Conservation (phyloP, 2,329 filamentous ascomycete genomes). For the Cladosporium phlei region DNA sequence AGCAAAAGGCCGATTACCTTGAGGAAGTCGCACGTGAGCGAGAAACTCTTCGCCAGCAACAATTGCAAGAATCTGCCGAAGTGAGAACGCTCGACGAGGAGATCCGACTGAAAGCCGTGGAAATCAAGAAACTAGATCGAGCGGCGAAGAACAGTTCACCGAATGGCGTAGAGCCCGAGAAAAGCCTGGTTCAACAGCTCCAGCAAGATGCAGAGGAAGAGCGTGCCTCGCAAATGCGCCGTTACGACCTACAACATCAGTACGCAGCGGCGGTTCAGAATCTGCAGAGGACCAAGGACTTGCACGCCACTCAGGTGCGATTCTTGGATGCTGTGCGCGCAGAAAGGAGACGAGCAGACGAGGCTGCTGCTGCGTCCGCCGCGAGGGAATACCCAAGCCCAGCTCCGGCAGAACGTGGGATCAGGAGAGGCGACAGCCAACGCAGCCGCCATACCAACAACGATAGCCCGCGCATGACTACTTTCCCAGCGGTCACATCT, state of each 20-base stretch:
- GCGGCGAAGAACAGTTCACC: constrained; percentile 53
- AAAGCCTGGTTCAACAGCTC: constrained; percentile 31
- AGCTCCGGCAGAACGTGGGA: constrained; percentile 20
- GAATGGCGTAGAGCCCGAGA: constrained; percentile 22
- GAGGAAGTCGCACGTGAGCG: constrained; percentile 37
- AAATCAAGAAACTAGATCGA: constrained; percentile 69
- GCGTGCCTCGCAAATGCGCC: constrained; percentile 34
- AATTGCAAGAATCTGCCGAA: constrained; percentile 33
- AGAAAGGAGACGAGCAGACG: constrained; percentile 28
- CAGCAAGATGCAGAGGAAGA: constrained; percentile 39
- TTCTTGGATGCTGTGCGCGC: constrained; percentile 27
- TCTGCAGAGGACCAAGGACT: constrained; percentile 30
- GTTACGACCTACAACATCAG: constrained; percentile 26
- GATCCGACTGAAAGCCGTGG: constrained; percentile 64
- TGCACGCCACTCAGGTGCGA: constrained; percentile 42
- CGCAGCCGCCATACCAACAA: constrained; percentile 31
- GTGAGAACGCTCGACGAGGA: constrained; percentile 66
- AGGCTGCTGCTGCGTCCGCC: constrained; percentile 22
- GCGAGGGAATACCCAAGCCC: constrained; percentile 22
- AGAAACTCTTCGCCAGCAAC: constrained; percentile 36
- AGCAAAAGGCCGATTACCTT: constrained; percentile 36
- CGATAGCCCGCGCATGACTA: constrained; percentile 26
- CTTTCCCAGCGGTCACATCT: constrained; percentile 19
- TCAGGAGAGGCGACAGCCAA: constrained; percentile 36
- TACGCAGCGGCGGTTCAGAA: constrained; percentile 29